Base-by-base conservation (phyloP, 805 yeast genomes). In the Pichia phayaonensis region DNA sequence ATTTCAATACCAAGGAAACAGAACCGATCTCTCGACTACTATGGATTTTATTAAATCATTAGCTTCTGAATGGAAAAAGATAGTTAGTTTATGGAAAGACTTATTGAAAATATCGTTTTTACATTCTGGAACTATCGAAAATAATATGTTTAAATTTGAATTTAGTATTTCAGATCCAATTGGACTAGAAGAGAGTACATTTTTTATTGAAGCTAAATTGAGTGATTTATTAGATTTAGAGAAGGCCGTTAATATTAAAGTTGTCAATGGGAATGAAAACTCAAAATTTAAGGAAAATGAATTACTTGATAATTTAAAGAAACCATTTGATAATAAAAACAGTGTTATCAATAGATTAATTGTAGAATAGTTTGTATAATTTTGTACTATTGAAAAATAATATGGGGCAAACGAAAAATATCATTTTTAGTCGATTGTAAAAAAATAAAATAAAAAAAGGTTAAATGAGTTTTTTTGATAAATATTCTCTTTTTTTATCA, bases 51-150 rank as follows among this genome's bases (percentile, higher is more conserved):
- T 54, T 8, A 49, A 42, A 23, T n/a, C n/a, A 15, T 31, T 52
- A 8, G 27, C 36, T 1, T 8, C 13, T 8, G 39, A 46, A 8
- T 54, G 57, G 56, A 26, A 23, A 11, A 3, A 23, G 13, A 52
- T 50, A 7, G 36, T 42, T 21, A 18, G 15, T 4, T 24, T 48
- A 1, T 54, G 55, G 57, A 52, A 46, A 21, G 57, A 52, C 20
- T 38, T 54, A 24, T 39, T 48, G 1, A 46, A 22, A 3, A 40
- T 54, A 22, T 40, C 44, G 18, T 54, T 40, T 34, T 20, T 50
- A 4, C 42, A 50, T 34, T 46, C 46, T 3, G 31, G 52, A 3
- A 22, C 13, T 4, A 36, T 52, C 1, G 23, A 34, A 21, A 31
- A 26, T 6, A 22, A 40, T 8, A 21, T 20, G 1, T 48, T 54